phyloP scores from a whole-genome alignment of 1,139 yeast species.

The Pichia inconspicua region DNA sequence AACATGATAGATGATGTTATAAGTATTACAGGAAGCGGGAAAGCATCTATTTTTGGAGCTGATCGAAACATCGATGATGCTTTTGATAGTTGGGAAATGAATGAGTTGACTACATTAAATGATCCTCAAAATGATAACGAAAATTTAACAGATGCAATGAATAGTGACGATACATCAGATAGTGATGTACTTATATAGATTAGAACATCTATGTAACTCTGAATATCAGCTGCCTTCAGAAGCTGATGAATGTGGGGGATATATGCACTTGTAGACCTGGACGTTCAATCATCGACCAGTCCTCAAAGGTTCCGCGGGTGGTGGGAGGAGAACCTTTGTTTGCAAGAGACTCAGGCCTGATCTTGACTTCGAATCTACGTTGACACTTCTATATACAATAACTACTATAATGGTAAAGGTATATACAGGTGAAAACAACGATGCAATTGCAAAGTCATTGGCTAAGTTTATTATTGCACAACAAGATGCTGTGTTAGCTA shows the following conservation, averaged over 20 bases:
- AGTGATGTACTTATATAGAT: background rate
- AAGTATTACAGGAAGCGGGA: conserved; percentile 6
- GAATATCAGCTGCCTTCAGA: no score
- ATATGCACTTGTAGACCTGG: no score
- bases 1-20: conserved; percentile 15
- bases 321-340: no score
- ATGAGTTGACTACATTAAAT: conserved; percentile 13
- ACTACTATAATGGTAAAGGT: conserved; percentile 30
- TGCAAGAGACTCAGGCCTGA: background rate
- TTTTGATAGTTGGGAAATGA: conserved; percentile 14
- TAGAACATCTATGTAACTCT: no score
- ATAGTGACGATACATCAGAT: background rate
- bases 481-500: conserved; percentile 46
- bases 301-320: background rate
- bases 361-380: background rate
- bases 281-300: background rate
- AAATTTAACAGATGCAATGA: background rate
- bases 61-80: background rate
- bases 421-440: conserved; percentile 46
- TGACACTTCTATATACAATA: background rate
- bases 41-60: background rate
- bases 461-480: conserved; percentile 46
- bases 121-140: conserved; percentile 7
- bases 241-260: no score
- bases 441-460: conserved; percentile 50